Evolutionary conservation across 169 alveolate species (phyloP).

Genomic region (Cryptosporidium parvum): DNA sequence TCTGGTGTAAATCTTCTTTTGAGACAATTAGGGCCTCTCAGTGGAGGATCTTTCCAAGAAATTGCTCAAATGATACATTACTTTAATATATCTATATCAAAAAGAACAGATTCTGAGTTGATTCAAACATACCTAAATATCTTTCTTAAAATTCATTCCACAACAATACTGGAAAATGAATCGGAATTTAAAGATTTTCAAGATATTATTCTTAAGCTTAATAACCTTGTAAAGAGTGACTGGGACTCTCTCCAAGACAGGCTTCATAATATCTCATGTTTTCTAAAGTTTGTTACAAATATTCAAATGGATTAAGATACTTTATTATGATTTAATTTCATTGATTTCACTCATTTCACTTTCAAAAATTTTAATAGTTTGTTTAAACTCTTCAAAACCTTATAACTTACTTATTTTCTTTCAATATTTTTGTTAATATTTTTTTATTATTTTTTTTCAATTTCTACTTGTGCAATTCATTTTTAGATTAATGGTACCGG

Average conservation of each 20-base stretch:
- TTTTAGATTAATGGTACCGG: background rate
- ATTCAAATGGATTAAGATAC: conserved; percentile 56
- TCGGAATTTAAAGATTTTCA: background rate
- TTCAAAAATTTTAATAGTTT: background rate
- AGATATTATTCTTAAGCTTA: conserved; percentile 3
- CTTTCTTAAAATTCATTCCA: conserved; percentile 41
- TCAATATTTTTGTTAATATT: background rate
- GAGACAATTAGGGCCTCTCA: conserved; percentile 67
- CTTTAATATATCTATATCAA: conserved; percentile 25
- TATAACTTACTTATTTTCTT: background rate
- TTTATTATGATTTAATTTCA: background rate
- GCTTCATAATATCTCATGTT: conserved; percentile 60
- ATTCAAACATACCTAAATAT: conserved; percentile 53
- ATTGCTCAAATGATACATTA: conserved; percentile 29
- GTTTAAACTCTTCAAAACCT: background rate
- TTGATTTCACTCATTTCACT: background rate
- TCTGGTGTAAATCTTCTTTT: conserved; percentile 57
- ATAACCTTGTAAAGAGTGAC: conserved; percentile 7
- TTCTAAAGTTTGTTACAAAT: conserved; percentile 65
- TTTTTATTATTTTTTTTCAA: background rate
- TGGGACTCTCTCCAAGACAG: conserved; percentile 65
- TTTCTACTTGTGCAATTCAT: background rate
- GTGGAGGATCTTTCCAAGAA: conserved; percentile 63
- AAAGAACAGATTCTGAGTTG: conserved; percentile 46
- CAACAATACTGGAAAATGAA: conserved; percentile 28